phyloP scores from a whole-genome alignment of 73 alveolate species.

The Tetrahymena thermophila region DNA sequence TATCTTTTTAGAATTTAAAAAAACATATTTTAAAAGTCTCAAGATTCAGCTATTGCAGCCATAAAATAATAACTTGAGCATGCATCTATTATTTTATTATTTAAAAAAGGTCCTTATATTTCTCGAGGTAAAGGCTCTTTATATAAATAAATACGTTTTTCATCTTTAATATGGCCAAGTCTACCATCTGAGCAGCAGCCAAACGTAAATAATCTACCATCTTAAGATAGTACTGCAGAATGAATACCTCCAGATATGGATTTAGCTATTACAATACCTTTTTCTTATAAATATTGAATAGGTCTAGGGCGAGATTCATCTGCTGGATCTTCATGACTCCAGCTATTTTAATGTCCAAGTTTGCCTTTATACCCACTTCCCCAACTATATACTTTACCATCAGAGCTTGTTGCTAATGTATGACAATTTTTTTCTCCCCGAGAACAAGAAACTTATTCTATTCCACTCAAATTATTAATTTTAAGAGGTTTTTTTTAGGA shows the following conservation, averaged over 20 bases:
- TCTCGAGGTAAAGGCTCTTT: slow-evolving; percentile 58
- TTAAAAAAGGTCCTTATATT: slow-evolving; percentile 19
- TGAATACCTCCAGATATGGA: slow-evolving; percentile 63
- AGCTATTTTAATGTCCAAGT: slow-evolving; percentile 42
- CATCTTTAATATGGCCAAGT: slow-evolving; percentile 65
- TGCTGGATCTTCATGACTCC: slow-evolving; percentile 53
- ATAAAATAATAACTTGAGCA: background rate
- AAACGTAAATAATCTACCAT: slow-evolving; percentile 47
- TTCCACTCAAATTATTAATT: background rate
- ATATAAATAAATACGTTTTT: slow-evolving; percentile 53
- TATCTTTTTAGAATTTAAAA: too few species aligned
- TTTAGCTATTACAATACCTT: background rate
- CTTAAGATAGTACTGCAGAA: slow-evolving; percentile 30
- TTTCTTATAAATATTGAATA: slow-evolving; percentile 8
- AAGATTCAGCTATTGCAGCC: background rate
- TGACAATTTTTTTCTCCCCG: slow-evolving; percentile 67
- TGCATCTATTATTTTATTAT: background rate
- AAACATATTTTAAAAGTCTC: background rate
- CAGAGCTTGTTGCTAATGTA: slow-evolving; percentile 48
- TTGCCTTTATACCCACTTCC: slow-evolving; percentile 75
- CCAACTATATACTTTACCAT: slow-evolving; percentile 56
- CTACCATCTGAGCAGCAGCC: slow-evolving; percentile 88
- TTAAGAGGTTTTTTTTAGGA: slow-evolving; percentile 19
- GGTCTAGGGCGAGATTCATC: slow-evolving; percentile 11
- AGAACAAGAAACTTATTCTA: slow-evolving; percentile 57